These are phyloP conservation scores for Phallus indusiatus DNA, from an alignment of 768 basidiomycete genomes.

Conservation along the genomic window DNA sequence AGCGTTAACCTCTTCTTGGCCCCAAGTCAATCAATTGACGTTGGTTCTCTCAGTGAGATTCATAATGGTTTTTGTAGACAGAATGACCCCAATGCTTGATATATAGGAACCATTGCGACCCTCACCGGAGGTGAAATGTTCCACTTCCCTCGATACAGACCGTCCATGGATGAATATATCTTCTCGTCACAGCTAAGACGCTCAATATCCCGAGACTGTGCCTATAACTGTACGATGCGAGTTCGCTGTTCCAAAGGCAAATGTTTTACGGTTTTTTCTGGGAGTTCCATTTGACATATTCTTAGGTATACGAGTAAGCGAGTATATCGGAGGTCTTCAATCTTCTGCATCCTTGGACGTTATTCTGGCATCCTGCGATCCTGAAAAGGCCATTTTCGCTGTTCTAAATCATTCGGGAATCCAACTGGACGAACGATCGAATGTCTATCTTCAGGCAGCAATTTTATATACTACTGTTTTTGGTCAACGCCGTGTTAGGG, in stretches of 20 bases:
- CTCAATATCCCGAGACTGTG: conserved; percentile 58
- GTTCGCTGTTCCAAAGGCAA: conserved; percentile 81
- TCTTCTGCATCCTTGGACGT: conserved; percentile 61
- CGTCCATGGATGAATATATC: conserved; percentile 49
- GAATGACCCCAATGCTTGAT: neutral
- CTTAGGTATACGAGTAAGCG: conserved; percentile 52
- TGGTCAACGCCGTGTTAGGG: conserved; percentile 78
- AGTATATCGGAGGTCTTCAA: conserved; percentile 68
- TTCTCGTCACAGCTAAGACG: conserved; percentile 71
- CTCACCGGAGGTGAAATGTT: conserved; percentile 85
- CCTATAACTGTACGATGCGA: conserved; percentile 70
- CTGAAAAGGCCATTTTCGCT: conserved; percentile 72
- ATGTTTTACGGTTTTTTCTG: neutral
- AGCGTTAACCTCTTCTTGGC: conserved; percentile 87
- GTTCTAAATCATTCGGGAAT: conserved; percentile 61
- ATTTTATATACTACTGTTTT: conserved; percentile 71
- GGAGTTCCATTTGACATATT: neutral
- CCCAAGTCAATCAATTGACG: conserved; percentile 69
- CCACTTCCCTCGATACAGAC: conserved; percentile 85
- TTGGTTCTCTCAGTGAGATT: conserved; percentile 70
- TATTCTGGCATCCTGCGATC: conserved; percentile 69
- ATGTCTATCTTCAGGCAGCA: conserved; percentile 79
- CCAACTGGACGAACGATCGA: conserved; percentile 55
- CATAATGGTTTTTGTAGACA: neutral
- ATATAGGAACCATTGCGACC: conserved; percentile 36